Conservation (phyloP, 176 grass and related monocot species). For the Rhynchospora tenuis region DNA sequence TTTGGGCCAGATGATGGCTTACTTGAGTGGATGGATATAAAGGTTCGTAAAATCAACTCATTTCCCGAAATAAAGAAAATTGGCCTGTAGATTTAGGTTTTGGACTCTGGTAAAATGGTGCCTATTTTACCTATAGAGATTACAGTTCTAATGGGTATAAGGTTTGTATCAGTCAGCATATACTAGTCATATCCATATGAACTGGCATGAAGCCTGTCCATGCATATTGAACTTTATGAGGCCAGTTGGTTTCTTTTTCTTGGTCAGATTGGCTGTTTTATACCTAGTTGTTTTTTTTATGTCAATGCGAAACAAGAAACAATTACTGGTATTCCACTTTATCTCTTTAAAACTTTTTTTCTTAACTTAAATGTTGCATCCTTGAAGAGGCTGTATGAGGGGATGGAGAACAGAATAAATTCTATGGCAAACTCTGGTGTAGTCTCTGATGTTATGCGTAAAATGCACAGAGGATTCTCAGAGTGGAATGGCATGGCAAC, state of each 20-base stretch:
- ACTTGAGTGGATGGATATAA: conserved; percentile 32
- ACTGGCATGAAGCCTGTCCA: not conserved
- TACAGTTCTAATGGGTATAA: not conserved
- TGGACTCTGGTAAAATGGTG: not conserved
- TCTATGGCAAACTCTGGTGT: conserved; percentile 34
- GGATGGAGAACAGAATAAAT: conserved; percentile 45
- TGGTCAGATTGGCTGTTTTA: not conserved
- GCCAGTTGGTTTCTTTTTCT: not conserved
- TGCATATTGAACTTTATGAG: not conserved
- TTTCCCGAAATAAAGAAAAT: not conserved
- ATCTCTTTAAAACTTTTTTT: not conserved
- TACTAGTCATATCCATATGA: not conserved
- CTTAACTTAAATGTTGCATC: not conserved
- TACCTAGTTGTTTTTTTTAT: not conserved
- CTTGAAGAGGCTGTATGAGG: conserved; percentile 45
- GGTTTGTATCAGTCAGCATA: not conserved
- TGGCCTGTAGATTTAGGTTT: not conserved
- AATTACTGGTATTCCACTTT: not conserved
- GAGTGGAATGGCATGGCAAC: conserved; percentile 44
- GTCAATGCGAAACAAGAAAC: not conserved
- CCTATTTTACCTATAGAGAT: not conserved
- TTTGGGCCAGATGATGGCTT: not conserved
- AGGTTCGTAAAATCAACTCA: conserved; percentile 26
- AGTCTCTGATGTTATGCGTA: conserved; percentile 38
- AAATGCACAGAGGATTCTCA: conserved; percentile 53